These are phyloP conservation scores for Globisporangium radiosum DNA, from an alignment of 352 stramenopile species.

Conservation along the genomic window DNA sequence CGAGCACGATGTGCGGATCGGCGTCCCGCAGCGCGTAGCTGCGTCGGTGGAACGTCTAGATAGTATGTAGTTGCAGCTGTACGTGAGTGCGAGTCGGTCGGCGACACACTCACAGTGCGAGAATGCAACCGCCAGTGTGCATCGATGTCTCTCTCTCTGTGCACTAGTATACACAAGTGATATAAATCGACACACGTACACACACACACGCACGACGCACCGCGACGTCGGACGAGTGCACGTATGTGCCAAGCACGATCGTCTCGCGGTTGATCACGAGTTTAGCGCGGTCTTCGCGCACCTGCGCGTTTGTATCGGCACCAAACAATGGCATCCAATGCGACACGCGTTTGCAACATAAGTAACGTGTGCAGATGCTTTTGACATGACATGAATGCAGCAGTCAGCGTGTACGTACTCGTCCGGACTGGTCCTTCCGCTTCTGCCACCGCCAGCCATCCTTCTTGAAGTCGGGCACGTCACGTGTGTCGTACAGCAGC, in stretches of 20 bases:
- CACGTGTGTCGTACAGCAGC: conserved; percentile 59
- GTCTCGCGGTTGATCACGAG: conserved; percentile 79
- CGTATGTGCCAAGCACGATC: conserved; percentile 78
- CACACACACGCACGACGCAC: conserved; percentile 20
- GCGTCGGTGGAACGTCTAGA: conserved; percentile 76
- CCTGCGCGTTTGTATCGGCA: conserved; percentile 13
- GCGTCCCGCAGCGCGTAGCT: conserved; percentile 73
- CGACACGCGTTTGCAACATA: too few relatives aligned
- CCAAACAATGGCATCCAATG: neutral
- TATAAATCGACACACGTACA: neutral
- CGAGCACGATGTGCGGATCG: conserved; percentile 64
- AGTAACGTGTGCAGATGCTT: neutral
- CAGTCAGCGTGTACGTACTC: conserved; percentile 19
- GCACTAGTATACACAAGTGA: too few relatives aligned
- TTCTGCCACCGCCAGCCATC: conserved; percentile 85
- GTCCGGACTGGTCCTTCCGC: conserved; percentile 74
- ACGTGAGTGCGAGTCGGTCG: neutral
- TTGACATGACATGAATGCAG: too few relatives aligned
- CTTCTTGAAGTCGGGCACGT: conserved; percentile 76
- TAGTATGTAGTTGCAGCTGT: neutral
- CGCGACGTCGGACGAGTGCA: conserved; percentile 66
- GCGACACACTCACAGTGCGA: too few relatives aligned
- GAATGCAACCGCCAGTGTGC: too few relatives aligned
- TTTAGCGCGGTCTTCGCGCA: conserved; percentile 79
- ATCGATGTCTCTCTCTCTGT: too few relatives aligned